Evolutionary conservation across 257 asterid genomes (phyloP), one percentile per base, ranked within the genome.

Genomic region (Gentiana macrophylla): DNA sequence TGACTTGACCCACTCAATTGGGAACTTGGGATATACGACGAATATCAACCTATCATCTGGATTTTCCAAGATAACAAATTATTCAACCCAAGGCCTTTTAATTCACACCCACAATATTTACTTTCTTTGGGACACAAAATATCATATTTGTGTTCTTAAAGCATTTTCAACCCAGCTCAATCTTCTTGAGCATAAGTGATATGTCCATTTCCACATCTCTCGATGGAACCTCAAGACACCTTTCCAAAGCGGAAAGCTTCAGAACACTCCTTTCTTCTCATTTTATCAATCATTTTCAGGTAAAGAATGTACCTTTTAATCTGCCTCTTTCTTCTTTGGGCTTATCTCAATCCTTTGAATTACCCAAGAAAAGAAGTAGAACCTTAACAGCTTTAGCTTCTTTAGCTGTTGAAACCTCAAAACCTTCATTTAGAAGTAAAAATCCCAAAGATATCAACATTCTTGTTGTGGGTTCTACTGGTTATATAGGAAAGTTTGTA

Each of bases 401-500:
- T 50, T 60, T 74, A 54, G 34, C 64, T 56, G 66, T 62, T 53
- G 91, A 79, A 67, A 32, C 77, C 33, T 67, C 85, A 47, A 63
- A 62, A 61, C 32, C 37, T 37, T 83, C 94, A 11, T 83, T 84
- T 73, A 87, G 98, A 59, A 72, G 51, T 74, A 85, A 78, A 66
- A 75, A 55, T 55, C 88, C 94, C 6, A 76, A 74, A 54, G 94
- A 85, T 37, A 65, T 87, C 11, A 91, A 83, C 45, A 81, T 91
- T 59, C 61, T 87, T 61, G 93, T 85, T 32, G 95, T 83, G 70
- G 96, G 98, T 35, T 83, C 98, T 36, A 91, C 98, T 15, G 95
- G 96, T 50, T 91, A 91, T 55, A 87, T 91, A 62, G 98, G 98
- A 24, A 91, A 81, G 54, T 87, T 83, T 77, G 95, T 85, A 32